Conservation (phyloP, 2,329 filamentous ascomycete species). For the Venturia aucupariae region DNA sequence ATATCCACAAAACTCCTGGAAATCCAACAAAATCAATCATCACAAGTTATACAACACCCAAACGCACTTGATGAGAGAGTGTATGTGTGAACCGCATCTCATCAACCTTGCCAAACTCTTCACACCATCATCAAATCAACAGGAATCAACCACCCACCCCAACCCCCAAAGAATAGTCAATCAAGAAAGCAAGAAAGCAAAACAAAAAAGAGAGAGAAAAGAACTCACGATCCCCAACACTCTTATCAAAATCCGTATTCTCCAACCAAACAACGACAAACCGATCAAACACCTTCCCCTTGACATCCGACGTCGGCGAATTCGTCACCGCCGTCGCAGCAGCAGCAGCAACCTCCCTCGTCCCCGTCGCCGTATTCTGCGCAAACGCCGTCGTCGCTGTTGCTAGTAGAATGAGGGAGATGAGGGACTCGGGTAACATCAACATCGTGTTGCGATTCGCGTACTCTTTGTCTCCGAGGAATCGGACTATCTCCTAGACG, state of each 20-base stretch:
- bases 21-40: too few species aligned
- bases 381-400: constrained; percentile 13
- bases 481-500: too few species aligned
- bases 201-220: neutral
- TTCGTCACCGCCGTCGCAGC: constrained; percentile 51
- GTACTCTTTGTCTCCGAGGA: too few species aligned
- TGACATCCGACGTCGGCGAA: constrained; percentile 54
- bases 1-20: neutral
- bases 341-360: constrained; percentile 44
- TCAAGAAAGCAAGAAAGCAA: neutral
- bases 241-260: constrained; percentile 61
- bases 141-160: too few species aligned
- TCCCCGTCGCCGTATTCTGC: constrained; percentile 40
- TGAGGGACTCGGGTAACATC: neutral
- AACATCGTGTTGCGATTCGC: too few species aligned
- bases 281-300: constrained; percentile 64
- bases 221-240: constrained; percentile 49
- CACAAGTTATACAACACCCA: too few species aligned
- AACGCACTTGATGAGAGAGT: too few species aligned
- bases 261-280: constrained; percentile 68
- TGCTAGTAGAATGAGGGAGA: neutral
- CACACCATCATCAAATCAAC: too few species aligned
- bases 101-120: too few species aligned
- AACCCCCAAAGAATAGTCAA: neutral
- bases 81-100: too few species aligned